Percentiles rank a stretch among this genome's conserved stretches.
These are phyloP conservation scores for Echinosophora koreensis DNA, from an alignment of 306 rosid species.

Conservation along the genomic window DNA sequence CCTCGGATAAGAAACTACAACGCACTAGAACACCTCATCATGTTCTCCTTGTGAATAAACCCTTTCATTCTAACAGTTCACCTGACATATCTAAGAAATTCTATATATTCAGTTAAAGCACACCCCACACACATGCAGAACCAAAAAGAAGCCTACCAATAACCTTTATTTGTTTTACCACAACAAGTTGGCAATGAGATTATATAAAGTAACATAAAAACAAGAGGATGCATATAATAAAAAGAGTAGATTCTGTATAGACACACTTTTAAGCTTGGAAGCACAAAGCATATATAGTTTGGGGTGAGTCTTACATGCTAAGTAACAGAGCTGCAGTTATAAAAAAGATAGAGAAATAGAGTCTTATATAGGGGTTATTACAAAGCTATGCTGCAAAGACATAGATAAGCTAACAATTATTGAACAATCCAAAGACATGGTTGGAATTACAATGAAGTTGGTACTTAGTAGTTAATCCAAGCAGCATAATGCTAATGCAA, in stretches of 20 bases:
- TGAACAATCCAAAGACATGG: slow-evolving; percentile 7
- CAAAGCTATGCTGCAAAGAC: slow-evolving; percentile 17
- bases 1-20: too few species aligned
- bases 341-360: background rate
- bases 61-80: background rate
- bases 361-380: slow-evolving; percentile 2
- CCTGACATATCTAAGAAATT: background rate
- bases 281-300: background rate
- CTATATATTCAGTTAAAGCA: background rate
- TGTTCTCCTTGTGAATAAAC: background rate
- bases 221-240: slow-evolving; percentile 3
- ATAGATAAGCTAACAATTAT: background rate
- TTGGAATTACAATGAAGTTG: slow-evolving; percentile 17
- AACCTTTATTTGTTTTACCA: background rate
- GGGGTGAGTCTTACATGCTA: slow-evolving; percentile 1
- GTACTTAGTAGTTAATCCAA: background rate
- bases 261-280: slow-evolving; percentile 10
- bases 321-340: slow-evolving; percentile 18
- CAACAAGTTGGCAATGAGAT: background rate
- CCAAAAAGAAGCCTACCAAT: background rate
- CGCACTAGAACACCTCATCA: background rate
- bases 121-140: slow-evolving; percentile 9
- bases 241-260: slow-evolving; percentile 10
- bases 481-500: slow-evolving; percentile 17
- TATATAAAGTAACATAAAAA: background rate